phyloP scores from a whole-genome alignment of 805 yeast genomes.

The Lipomyces sp. region DNA sequence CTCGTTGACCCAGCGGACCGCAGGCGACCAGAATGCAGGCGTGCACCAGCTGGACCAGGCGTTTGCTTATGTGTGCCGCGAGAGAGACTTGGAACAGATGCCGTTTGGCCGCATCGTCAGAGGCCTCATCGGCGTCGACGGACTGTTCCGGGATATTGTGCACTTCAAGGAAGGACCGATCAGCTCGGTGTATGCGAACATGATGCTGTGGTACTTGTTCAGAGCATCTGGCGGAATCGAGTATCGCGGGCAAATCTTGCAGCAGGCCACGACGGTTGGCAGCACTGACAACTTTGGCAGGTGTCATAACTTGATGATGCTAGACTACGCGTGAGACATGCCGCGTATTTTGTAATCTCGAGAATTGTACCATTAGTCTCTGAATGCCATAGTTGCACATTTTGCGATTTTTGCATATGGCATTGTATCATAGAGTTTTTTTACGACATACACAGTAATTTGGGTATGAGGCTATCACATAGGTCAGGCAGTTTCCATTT shows the following conservation, averaged over 20 bases:
- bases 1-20: not conserved
- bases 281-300: no score
- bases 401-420: no score
- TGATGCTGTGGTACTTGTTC: constrained; percentile 5
- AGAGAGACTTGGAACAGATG: constrained; percentile 1
- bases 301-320: no score
- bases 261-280: no score
- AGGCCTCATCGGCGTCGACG: not conserved
- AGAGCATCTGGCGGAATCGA: constrained; percentile 6
- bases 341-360: no score
- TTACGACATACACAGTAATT: no score
- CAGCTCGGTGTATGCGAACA: constrained; percentile 5
- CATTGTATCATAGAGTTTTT: no score
- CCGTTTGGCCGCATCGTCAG: constrained; percentile 4
- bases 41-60: constrained; percentile 3
- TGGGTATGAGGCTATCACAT: no score
- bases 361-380: no score
- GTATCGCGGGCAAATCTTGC: not conserved
- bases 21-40: not conserved
- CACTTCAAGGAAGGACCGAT: constrained; percentile 5
- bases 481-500: no score
- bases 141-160: not conserved
- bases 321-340: no score
- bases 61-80: not conserved
- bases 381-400: no score